Percentiles rank a stretch among this genome's conserved stretches.
Evolutionary conservation across 140 eudicot genomes (phyloP).

Genomic region (Erigeron philadelphicus): DNA sequence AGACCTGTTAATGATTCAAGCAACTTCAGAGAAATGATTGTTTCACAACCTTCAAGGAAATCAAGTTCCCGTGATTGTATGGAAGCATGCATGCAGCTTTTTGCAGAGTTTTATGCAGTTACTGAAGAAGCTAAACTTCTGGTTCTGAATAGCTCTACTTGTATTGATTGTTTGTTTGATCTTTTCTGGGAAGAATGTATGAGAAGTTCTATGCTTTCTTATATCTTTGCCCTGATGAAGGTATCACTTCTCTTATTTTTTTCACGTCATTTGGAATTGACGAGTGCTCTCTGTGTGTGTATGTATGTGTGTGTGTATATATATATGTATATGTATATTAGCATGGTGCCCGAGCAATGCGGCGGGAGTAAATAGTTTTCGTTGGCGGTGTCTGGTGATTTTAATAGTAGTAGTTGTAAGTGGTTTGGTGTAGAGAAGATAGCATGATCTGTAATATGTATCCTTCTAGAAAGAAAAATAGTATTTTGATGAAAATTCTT

Average conservation of each 20-base stretch:
- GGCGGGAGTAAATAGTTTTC: too few relatives aligned
- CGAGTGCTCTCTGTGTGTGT: conserved; percentile 6
- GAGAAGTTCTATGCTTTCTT: conserved; percentile 74
- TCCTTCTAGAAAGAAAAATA: too few relatives aligned
- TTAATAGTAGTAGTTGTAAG: too few relatives aligned
- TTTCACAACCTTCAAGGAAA: conserved; percentile 27
- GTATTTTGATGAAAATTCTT: too few relatives aligned
- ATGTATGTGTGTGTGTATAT: too few relatives aligned
- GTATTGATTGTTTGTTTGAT: conserved; percentile 74
- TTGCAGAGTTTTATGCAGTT: conserved; percentile 51
- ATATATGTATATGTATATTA: too few relatives aligned
- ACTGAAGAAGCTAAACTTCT: conserved; percentile 66
- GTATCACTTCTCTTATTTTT: conserved; percentile 34
- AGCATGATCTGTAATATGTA: too few relatives aligned
- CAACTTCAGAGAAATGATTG: conserved; percentile 24
- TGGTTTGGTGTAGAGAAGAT: too few relatives aligned
- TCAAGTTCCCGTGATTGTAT: conserved; percentile 43
- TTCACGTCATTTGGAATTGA: conserved; percentile 11
- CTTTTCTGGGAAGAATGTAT: conserved; percentile 82
- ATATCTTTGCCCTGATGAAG: conserved; percentile 87
- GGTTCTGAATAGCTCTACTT: conserved; percentile 62
- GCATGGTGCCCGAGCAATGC: too few relatives aligned
- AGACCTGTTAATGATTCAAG: conserved; percentile 32
- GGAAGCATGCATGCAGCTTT: conserved; percentile 66
- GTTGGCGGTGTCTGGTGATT: too few relatives aligned